Evolutionary conservation across 2,329 filamentous ascomycete species (phyloP), one percentile per base, ranked within the genome.

Genomic region (Trichoderma endophyticum): DNA sequence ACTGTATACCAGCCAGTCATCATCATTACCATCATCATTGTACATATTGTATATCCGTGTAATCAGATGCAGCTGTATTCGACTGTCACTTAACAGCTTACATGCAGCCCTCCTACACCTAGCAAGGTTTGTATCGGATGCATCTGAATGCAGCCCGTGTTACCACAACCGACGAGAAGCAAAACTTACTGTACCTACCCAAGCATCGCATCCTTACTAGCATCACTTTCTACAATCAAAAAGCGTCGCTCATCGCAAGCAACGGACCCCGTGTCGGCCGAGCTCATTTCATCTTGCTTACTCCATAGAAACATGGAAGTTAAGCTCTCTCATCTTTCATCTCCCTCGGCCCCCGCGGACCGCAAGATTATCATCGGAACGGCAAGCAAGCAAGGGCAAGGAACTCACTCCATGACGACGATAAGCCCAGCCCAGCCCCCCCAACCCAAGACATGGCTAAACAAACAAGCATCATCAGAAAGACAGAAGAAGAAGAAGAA

Each of bases 291-390:
- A 6, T 15, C 39, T 26, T 28, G 8, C 63, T 57, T 24, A n/a
- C 9, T 11, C 43, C 36, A 24, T n/a, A 7, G 21, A 15, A n/a
- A 15, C 11, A 28, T 34, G 11, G n/a, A 48, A 63, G 36, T 39
- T 39, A 18, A n/a, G 39, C 39, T n/a, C 39, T 43, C 39, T 48
- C 26, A 24, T 26, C 7, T 15, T 21, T 18, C 21, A 8, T 26
- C 34, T 30, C 56, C 24, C 54, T 69, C 65, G 65, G 65, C 34
- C 56, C 56, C 65, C 56, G 65, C 65, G 65, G 65, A 51, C 65
- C 36, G 26, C n/a, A 54, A 18, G 14, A 54, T 24, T 24, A 51
- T 21, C 43, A 51, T 6, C 43, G 43, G 43, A 4, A 51, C 43
- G 43, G 43, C 43, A 51, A n/a, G 9, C 43, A 51, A 21, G 43